Evolutionary conservation across 495 filamentous ascomycete species (phyloP).

Genomic region (Lasiosphaeriaceae sp.): DNA sequence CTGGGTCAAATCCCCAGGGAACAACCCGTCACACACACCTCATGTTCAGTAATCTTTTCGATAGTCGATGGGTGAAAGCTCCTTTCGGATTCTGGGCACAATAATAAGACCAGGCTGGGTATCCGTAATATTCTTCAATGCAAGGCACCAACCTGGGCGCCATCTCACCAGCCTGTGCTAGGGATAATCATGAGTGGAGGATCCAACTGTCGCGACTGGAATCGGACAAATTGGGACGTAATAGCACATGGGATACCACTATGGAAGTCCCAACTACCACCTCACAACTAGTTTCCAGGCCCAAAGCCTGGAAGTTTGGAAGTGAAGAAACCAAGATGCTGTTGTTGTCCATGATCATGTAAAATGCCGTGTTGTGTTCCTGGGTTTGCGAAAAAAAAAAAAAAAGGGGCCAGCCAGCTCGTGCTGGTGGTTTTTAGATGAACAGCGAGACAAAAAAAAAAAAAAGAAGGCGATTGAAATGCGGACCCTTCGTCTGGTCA

Average conservation of each 20-base stretch:
- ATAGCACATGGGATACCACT: not conserved
- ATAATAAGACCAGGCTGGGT: too few species aligned
- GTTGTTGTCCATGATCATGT: not conserved
- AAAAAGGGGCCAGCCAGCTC: too few species aligned
- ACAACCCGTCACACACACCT: too few species aligned
- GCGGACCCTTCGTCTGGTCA: not conserved
- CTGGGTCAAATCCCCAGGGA: too few species aligned
- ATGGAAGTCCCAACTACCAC: conserved; percentile 6
- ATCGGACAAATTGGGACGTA: not conserved
- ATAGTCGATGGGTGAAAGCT: too few species aligned
- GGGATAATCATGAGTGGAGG: too few species aligned
- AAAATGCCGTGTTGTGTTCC: not conserved
- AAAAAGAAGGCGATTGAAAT: conserved; percentile 2
- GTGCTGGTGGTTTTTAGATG: not conserved
- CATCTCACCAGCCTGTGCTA: too few species aligned
- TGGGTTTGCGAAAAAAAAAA: not conserved
- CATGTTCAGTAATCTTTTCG: too few species aligned
- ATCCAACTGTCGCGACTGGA: not conserved
- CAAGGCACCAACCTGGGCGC: too few species aligned
- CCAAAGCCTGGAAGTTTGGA: conserved; percentile 7
- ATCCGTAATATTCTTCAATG: too few species aligned
- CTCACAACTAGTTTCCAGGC: conserved; percentile 15
- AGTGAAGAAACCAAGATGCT: conserved; percentile 7
- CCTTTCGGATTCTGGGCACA: too few species aligned
- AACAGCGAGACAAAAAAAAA: not conserved